These are phyloP conservation scores for Heracleum sosnowskyi DNA, from an alignment of 129 eudicot genomes.

Conservation along the genomic window DNA sequence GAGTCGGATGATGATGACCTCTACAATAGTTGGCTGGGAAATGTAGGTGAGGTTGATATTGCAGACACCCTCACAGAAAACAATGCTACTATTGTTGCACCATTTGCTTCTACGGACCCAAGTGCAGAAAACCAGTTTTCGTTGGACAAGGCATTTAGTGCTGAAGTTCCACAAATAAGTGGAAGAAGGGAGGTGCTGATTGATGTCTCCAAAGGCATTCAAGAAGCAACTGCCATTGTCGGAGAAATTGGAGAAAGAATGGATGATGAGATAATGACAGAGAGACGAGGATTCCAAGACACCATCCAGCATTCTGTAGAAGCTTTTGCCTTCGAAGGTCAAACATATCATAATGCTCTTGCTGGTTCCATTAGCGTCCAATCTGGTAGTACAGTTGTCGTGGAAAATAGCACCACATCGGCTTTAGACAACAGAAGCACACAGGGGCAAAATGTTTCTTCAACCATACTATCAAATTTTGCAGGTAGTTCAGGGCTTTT, in stretches of 20 bases:
- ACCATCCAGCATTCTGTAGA: conserved; percentile 9
- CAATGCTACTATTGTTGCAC: conserved; percentile 9
- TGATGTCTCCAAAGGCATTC: neutral
- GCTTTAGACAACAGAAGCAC: conserved; percentile 5
- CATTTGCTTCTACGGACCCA: conserved; percentile 5
- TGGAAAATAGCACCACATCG: conserved; percentile 8
- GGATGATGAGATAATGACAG: conserved; percentile 29
- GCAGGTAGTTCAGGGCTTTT: conserved; percentile 10
- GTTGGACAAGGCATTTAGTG: conserved; percentile 12
- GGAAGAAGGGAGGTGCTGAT: neutral
- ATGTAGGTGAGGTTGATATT: conserved; percentile 27
- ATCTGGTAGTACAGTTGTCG: neutral
- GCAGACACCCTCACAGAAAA: conserved; percentile 19
- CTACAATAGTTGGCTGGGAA: conserved; percentile 44
- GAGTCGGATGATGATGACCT: conserved; percentile 59
- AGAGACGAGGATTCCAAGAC: conserved; percentile 15
- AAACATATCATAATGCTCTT: neutral
- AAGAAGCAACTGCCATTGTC: neutral
- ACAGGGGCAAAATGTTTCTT: neutral
- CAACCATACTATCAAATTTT: neutral
- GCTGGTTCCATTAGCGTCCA: conserved; percentile 1
- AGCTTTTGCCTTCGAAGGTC: neutral
- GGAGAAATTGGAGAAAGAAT: conserved; percentile 4
- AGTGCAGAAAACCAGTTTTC: conserved; percentile 18
- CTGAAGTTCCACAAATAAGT: conserved; percentile 13